A percentile compares a stretch with the other conserved stretches of the same genome.
Evolutionary conservation across 495 filamentous ascomycete genomes (phyloP).

Genomic region (Aspergillus mulundensis): DNA sequence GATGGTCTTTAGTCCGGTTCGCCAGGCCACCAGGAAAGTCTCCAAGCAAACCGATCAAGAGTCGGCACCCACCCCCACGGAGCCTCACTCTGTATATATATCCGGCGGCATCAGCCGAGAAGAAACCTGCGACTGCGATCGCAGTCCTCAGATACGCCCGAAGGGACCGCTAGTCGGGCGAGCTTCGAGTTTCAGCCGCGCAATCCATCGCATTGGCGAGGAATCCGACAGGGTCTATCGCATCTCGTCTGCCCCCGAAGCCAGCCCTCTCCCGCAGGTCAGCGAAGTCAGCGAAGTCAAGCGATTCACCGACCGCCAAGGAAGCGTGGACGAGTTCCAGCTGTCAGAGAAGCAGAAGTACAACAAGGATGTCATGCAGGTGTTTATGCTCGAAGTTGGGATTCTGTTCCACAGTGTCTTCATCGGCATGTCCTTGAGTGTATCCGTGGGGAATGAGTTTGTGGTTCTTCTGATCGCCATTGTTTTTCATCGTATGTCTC

Average conservation of each 20-base stretch:
- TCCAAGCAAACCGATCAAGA: not conserved
- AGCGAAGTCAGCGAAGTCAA: conserved; percentile 23
- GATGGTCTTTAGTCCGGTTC: conserved; percentile 55
- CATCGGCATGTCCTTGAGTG: conserved; percentile 76
- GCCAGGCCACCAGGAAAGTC: conserved; percentile 23
- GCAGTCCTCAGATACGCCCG: conserved; percentile 23
- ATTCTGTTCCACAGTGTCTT: conserved; percentile 79
- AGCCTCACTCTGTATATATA: not conserved
- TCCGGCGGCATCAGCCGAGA: not conserved
- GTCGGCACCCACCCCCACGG: not conserved
- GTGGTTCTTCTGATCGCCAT: conserved; percentile 70
- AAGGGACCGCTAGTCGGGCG: conserved; percentile 30
- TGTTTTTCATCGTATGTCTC: conserved; percentile 60
- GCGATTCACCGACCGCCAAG: not conserved
- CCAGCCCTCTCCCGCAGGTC: conserved; percentile 13
- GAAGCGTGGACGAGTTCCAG: not conserved
- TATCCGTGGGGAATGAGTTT: conserved; percentile 66
- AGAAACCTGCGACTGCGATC: not conserved
- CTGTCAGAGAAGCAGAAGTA: conserved; percentile 24
- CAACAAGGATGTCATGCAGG: conserved; percentile 51
- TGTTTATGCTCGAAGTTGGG: conserved; percentile 70
- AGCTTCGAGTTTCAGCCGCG: conserved; percentile 29
- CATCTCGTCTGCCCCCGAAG: conserved; percentile 25
- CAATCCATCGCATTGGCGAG: conserved; percentile 28
- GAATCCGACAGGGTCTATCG: conserved; percentile 23